These are phyloP conservation scores for Hanseniaspora vineae DNA, from an alignment of 805 yeast genomes.

Conservation along the genomic window DNA sequence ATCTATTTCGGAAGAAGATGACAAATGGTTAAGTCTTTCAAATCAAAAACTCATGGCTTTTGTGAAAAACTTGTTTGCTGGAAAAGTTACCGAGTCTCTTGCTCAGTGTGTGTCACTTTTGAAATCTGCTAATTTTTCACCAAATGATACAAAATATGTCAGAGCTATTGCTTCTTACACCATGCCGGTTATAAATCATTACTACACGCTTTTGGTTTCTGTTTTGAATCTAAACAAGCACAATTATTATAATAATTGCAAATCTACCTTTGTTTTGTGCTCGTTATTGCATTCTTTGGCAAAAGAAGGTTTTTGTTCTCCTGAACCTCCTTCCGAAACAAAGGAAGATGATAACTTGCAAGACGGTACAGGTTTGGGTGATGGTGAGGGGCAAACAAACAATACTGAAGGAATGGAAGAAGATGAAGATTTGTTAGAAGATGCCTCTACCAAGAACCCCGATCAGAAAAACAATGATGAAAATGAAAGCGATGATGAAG, in stretches of 20 bases:
- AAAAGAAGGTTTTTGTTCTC: constrained; percentile 82
- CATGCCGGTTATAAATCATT: constrained; percentile 51
- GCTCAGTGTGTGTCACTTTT: constrained; percentile 25
- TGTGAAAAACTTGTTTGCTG: constrained; percentile 31
- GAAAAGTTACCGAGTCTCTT: constrained; percentile 26
- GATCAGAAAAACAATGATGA: constrained; percentile 57
- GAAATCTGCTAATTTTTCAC: constrained; percentile 26
- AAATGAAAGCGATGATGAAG: constrained; percentile 49
- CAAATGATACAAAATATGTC: constrained; percentile 25
- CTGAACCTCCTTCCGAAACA: constrained; percentile 58
- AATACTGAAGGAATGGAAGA: constrained; percentile 79
- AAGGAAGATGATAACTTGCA: constrained; percentile 53
- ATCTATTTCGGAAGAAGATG: constrained; percentile 35
- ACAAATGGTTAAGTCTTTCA: constrained; percentile 50
- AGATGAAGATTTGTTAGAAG: constrained; percentile 38
- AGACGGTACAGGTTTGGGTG: constrained; percentile 88
- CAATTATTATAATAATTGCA: constrained; percentile 42
- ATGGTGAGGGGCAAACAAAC: constrained; percentile 79
- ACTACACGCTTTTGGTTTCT: constrained; percentile 33
- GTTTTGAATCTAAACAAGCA: constrained; percentile 32
- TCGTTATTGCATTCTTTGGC: constrained; percentile 47
- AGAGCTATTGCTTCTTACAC: constrained; percentile 42
- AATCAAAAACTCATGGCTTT: constrained; percentile 33
- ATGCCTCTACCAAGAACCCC: constrained; percentile 60
- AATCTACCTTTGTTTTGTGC: constrained; percentile 49